Evolutionary conservation across 129 eudicot species (phyloP).

Genomic region (Daucus carota): DH1_v3.0 NC_030384.2:28533001-28533500

Average conservation of each 20-base stretch:
- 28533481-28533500: too few relatives aligned
- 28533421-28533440: too few relatives aligned
- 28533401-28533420: too few relatives aligned
- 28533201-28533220: background rate
- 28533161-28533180: too few relatives aligned
- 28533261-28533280: background rate
- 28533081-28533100: conserved; percentile 62
- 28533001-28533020: conserved; percentile 92
- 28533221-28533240: background rate
- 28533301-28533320: too few relatives aligned
- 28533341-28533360: too few relatives aligned
- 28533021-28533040: conserved; percentile 92
- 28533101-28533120: conserved; percentile 22
- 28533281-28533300: too few relatives aligned
- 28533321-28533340: too few relatives aligned
- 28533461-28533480: too few relatives aligned
- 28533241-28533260: background rate
- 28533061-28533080: conserved; percentile 88
- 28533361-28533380: too few relatives aligned
- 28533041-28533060: conserved; percentile 84
- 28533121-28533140: background rate
- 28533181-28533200: background rate
- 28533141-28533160: background rate
- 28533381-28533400: too few relatives aligned
- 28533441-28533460: too few relatives aligned